Evolutionary conservation across 2,329 filamentous ascomycete species (phyloP).

Genomic region (Myriosclerotinia curreyana): DNA sequence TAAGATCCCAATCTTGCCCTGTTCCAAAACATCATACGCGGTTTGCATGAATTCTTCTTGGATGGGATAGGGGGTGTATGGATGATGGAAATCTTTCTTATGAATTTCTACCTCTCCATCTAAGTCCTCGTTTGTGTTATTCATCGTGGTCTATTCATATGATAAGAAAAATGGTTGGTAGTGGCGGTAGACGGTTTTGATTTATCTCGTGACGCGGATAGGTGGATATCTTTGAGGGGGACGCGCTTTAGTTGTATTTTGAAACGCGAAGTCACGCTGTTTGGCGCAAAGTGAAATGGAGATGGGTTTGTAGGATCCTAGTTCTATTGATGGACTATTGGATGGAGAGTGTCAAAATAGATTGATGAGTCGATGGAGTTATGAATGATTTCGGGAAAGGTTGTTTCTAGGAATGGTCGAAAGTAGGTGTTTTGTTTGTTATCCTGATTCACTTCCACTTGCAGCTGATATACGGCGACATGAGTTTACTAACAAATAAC

Average conservation of each 20-base stretch:
- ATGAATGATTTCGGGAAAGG: not conserved
- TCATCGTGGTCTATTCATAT: not conserved
- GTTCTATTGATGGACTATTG: not conserved
- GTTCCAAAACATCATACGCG: slow-evolving; percentile 64
- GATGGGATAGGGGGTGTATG: slow-evolving; percentile 67
- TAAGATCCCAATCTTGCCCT: slow-evolving; percentile 66
- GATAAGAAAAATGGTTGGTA: not conserved
- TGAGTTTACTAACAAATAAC: not conserved
- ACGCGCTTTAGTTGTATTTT: slow-evolving; percentile 8
- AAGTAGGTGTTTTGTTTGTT: not conserved
- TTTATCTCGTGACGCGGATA: not conserved
- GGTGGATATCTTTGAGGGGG: not conserved
- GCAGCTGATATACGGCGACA: not conserved
- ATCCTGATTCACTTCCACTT: not conserved
- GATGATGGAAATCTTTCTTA: slow-evolving; percentile 59
- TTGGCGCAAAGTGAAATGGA: slow-evolving; percentile 17
- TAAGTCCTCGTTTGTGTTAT: not conserved
- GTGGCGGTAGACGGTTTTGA: too few species aligned
- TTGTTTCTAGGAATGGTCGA: not conserved
- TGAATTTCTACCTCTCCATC: not conserved
- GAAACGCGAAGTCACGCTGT: slow-evolving; percentile 20
- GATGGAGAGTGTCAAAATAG: too few species aligned
- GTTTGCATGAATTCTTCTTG: slow-evolving; percentile 69
- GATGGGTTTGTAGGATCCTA: too few species aligned
- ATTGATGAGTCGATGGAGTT: too few species aligned